A percentile compares a stretch with the other conserved stretches of the same genome.
phyloP scores from a whole-genome alignment of 2,329 filamentous ascomycete species.

The Bertia moriformis region DNA sequence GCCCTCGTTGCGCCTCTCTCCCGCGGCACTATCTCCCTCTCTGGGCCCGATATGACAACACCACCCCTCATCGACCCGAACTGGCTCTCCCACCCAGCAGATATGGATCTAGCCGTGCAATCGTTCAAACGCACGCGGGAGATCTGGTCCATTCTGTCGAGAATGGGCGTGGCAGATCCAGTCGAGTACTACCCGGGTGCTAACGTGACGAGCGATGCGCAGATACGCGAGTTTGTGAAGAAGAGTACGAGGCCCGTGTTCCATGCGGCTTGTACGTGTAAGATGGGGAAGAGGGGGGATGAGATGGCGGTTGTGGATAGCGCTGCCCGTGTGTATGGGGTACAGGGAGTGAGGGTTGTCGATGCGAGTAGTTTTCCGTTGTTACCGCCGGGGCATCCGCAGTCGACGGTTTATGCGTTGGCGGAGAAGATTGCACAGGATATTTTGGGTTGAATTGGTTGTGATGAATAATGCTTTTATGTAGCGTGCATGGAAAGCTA shows the following conservation, averaged over 20 bases:
- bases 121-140: constrained; percentile 18
- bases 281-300: constrained; percentile 6
- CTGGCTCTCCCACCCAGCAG: constrained; percentile 20
- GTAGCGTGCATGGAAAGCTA: too few relatives aligned
- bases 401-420: neutral
- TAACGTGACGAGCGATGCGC: constrained; percentile 2
- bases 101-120: constrained; percentile 21
- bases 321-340: constrained; percentile 5
- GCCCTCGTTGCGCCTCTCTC: constrained; percentile 19
- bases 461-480: too few relatives aligned
- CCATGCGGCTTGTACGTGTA: constrained; percentile 6
- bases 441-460: neutral
- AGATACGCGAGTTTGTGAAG: constrained; percentile 3
- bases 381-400: constrained; percentile 3
- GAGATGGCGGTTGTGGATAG: constrained; percentile 7
- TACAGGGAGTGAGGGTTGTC: constrained; percentile 3
- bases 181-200: constrained; percentile 3
- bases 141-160: constrained; percentile 2
- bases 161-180: neutral
- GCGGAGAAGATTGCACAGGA: neutral
- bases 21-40: constrained; percentile 22
- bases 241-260: constrained; percentile 5
- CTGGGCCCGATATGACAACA: constrained; percentile 12
- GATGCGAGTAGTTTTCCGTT: constrained; percentile 3
- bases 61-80: constrained; percentile 22